Base-by-base conservation (phyloP, 495 filamentous ascomycete species). In the Coniosporium apollinis region DNA sequence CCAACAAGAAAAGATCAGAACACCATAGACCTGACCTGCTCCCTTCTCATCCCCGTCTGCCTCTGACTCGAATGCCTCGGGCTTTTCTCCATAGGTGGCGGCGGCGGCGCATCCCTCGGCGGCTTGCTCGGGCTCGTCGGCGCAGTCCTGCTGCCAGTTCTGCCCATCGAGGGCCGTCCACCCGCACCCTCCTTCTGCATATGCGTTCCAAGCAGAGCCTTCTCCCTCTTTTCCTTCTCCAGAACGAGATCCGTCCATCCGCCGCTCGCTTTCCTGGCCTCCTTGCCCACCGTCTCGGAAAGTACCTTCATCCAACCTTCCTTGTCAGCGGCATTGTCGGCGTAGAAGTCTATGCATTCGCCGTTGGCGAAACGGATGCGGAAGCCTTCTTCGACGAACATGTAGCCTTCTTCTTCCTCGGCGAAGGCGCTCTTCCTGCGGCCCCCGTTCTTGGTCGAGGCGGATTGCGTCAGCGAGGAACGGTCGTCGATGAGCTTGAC, bases 361-460 rank as follows among this genome's bases (percentile, higher is more conserved):
- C 89, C 89, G 50, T 97, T 97, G 40, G 78, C 85, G 57, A 97
- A 97, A 35, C 86, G 82, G 53, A 97, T 87, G 22, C 89, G 81
- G 72, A 97, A 97, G 9, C 91, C 89, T 52, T 96, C 91, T 57
- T 97, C 89, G 16, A 97, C 89, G 47, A 96, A 96, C 84, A 94
- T 93, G 61, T 96, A 97, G 31, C 91, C 89, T 48, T 97, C 89
- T 56, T 96, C 91, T 48, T 96, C 91, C 55, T 96, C 89, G 5
- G 91, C 86, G 47, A 97, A 97, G 19, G 82, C 89, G 34, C 82
- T 91, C 50, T 89, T 86, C 22, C 89, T 75, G 16, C 89, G 74
- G 44, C 76, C 76, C 37, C 81, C 79, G 41, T 66, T 68, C 49
- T 77, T 78, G 17, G 66, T 73, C 0, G 75, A 80, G 3, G 50